These are phyloP conservation scores for Lactarius indigo DNA, from an alignment of 768 basidiomycete species.

Conservation along the genomic window DNA sequence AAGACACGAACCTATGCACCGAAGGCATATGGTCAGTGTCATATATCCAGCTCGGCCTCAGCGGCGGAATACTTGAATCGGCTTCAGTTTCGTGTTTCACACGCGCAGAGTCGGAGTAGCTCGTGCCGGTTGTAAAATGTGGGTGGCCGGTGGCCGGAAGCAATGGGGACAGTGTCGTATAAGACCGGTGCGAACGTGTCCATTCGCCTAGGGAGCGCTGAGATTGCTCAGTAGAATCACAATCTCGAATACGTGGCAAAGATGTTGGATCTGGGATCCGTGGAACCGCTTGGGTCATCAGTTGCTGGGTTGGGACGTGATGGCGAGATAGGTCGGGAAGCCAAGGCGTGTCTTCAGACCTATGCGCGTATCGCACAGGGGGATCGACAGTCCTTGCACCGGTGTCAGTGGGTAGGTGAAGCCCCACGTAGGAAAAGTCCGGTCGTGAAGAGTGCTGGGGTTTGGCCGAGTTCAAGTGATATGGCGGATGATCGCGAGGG, in stretches of 20 bases:
- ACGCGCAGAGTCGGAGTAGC: background rate
- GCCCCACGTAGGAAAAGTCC: background rate
- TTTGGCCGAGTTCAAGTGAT: background rate
- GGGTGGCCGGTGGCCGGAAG: background rate
- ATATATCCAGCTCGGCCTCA: constrained; percentile 9
- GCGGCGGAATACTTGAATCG: constrained; percentile 3
- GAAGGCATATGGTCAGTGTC: background rate
- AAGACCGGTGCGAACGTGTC: background rate
- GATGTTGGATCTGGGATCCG: constrained; percentile 2
- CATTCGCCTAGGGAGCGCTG: background rate
- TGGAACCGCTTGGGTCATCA: background rate
- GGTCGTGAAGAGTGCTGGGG: constrained; percentile 9
- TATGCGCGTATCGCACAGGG: constrained; percentile 2
- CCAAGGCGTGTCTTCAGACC: constrained; percentile 4
- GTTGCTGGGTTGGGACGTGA: background rate
- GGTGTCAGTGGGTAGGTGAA: background rate
- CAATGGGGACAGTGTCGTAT: background rate
- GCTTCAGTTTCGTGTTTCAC: constrained; percentile 17
- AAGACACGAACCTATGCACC: constrained; percentile 3
- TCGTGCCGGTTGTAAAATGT: background rate
- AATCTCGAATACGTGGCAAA: constrained; percentile 3
- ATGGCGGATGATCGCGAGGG: background rate
- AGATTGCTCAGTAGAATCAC: background rate
- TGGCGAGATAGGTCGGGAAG: constrained; percentile 5
- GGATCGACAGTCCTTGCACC: background rate